Percentiles rank a stretch among this genome's conserved stretches.
These are phyloP conservation scores for Astrothelium macrocarpum DNA, from an alignment of 495 filamentous ascomycete species.

Conservation along the genomic window DNA sequence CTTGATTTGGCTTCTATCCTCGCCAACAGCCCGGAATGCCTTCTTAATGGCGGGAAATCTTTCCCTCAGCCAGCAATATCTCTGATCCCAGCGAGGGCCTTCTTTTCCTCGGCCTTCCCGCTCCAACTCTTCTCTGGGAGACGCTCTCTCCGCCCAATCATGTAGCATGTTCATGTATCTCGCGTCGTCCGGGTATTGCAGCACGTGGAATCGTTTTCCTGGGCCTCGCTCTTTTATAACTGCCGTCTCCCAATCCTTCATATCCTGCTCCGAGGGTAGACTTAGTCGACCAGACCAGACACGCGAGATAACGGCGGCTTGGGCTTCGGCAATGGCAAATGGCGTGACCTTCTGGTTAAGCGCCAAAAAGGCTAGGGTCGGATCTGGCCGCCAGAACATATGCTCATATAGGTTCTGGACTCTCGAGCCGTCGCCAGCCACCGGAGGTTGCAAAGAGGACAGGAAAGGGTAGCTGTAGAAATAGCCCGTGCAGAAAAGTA, in stretches of 20 bases:
- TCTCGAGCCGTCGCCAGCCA: slow-evolving; percentile 59
- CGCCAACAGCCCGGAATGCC: slow-evolving; percentile 43
- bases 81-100: slow-evolving; percentile 56
- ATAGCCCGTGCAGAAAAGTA: slow-evolving; percentile 70
- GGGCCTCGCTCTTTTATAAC: slow-evolving; percentile 36
- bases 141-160: slow-evolving; percentile 47
- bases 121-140: slow-evolving; percentile 27
- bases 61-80: slow-evolving; percentile 54
- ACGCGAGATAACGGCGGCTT: slow-evolving; percentile 65
- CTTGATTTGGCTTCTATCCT: slow-evolving; percentile 35
- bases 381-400: slow-evolving; percentile 62
- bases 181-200: slow-evolving; percentile 65
- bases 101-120: slow-evolving; percentile 49
- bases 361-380: slow-evolving; percentile 68
- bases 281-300: slow-evolving; percentile 59
- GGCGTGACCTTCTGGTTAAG: slow-evolving; percentile 74
- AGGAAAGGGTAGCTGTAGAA: slow-evolving; percentile 65
- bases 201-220: slow-evolving; percentile 50
- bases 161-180: slow-evolving; percentile 67
- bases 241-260: slow-evolving; percentile 54
- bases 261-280: slow-evolving; percentile 51
- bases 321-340: slow-evolving; percentile 69
- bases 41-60: slow-evolving; percentile 46
- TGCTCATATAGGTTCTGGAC: slow-evolving; percentile 64
- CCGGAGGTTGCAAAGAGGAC: slow-evolving; percentile 42